Conservation (phyloP, 768 basidiomycete genomes). For the Hericium erinaceus region DNA sequence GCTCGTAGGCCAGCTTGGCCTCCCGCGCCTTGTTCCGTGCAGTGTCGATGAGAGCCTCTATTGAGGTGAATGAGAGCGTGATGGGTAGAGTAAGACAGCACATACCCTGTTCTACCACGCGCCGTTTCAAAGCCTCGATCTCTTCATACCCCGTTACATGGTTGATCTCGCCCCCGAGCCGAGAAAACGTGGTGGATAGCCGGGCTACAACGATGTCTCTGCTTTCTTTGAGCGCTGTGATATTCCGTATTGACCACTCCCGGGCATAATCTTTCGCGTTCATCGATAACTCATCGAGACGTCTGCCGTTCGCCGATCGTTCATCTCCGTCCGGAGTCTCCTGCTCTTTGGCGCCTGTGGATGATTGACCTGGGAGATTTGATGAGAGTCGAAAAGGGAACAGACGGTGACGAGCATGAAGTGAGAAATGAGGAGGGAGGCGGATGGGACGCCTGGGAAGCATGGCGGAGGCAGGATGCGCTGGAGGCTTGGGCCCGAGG, state of each 20-base stretch:
- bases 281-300: too few relatives aligned
- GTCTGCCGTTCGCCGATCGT: too few relatives aligned
- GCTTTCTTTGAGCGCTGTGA: conserved; percentile 35
- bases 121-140: conserved; percentile 72
- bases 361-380: too few relatives aligned
- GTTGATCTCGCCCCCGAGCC: conserved; percentile 74
- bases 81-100: conserved; percentile 6
- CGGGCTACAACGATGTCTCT: conserved; percentile 49
- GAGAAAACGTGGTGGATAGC: conserved; percentile 54
- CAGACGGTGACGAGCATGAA: neutral
- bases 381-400: too few relatives aligned
- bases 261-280: conserved; percentile 6
- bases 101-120: conserved; percentile 77
- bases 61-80: conserved; percentile 7
- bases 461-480: too few relatives aligned
- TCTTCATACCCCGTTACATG: conserved; percentile 86
- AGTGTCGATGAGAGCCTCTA: conserved; percentile 66
- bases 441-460: too few relatives aligned
- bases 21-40: conserved; percentile 57
- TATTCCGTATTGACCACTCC: conserved; percentile 36
- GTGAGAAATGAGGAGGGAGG: too few relatives aligned
- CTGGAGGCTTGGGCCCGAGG: too few relatives aligned
- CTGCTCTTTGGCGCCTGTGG: too few relatives aligned
- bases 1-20: conserved; percentile 70
- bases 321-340: too few relatives aligned